Evolutionary conservation across 106 monocot species (phyloP), one percentile per base, ranked within the genome.

Genomic region (Hemerocallis citrina): DNA sequence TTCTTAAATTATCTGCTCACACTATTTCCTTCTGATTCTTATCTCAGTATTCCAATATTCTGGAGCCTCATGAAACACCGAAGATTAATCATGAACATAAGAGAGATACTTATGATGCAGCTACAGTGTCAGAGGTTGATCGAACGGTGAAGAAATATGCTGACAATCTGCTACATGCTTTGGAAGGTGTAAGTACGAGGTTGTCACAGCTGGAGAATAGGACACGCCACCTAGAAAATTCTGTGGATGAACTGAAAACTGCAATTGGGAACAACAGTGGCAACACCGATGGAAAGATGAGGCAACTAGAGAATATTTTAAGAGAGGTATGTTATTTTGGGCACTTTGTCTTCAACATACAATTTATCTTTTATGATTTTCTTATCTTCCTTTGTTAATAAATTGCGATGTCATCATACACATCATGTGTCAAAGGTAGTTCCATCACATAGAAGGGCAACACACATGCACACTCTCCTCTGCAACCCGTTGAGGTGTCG

Each of bases 171-270:
- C 49, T 86, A 30, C 71, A 73, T 68, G 57, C 81, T 23, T 39
- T 86, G 55, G 86, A 81, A 78, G 81, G 72, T 67, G 63, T 86
- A 35, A 73, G 81, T 74, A 68, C 86, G 75, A 74, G 86, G 65
- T 57, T 86, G 72, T 59, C 71, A 15, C 81, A 86, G 59, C 60
- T 86, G 57, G 86, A 86, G 58, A 78, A 72, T 57, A 75, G 77
- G 68, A 81, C 81, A 32, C 65, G 60, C 19, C 49, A 72, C 37
- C 75, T 86, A 62, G 86, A 86, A 72, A 78, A 35, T 24, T 78
- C 78, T 30, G 42, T 86, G 3, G 81, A 86, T 72, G 78, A 81
- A 28, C 34, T 86, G 45, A 86, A 86, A 66, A 45, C 72, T 34
- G 50, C 72, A 35, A 36, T 75, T 59, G 72, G 72, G 36, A 75